phyloP scores from a whole-genome alignment of 2,329 filamentous ascomycete genomes.

The Alternaria tenuissima region DNA sequence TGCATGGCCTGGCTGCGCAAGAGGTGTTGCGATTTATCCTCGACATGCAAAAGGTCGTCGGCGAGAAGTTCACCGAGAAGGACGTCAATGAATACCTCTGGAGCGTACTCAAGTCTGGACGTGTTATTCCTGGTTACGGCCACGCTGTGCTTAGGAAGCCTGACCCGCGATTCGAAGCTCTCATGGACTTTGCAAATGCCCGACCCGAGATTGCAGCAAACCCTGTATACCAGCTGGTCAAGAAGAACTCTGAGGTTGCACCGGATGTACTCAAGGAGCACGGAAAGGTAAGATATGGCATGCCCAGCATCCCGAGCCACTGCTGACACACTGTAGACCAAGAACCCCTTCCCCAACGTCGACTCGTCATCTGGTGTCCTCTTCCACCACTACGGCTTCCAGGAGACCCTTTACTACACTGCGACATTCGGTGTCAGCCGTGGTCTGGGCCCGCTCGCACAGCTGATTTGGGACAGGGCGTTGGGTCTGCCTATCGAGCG shows the following conservation, averaged over 20 bases:
- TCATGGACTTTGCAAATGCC: constrained; percentile 92
- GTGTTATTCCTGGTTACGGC: constrained; percentile 93
- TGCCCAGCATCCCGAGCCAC: not conserved
- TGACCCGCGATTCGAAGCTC: constrained; percentile 92
- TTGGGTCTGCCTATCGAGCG: constrained; percentile 95
- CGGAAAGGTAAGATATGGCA: constrained; percentile 70
- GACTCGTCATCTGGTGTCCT: constrained; percentile 92
- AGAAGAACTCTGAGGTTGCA: constrained; percentile 90
- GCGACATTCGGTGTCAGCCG: constrained; percentile 74
- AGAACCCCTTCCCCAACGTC: constrained; percentile 97
- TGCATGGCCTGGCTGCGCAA: constrained; percentile 92
- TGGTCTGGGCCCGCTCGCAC: constrained; percentile 84
- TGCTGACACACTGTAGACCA: constrained; percentile 64
- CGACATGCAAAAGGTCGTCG: constrained; percentile 92
- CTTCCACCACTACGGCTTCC: constrained; percentile 98
- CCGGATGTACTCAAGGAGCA: constrained; percentile 91
- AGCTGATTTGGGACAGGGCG: constrained; percentile 95
- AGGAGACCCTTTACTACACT: constrained; percentile 94
- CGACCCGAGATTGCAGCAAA: constrained; percentile 85
- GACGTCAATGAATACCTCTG: constrained; percentile 92
- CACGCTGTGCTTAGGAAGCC: constrained; percentile 97
- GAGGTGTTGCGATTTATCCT: constrained; percentile 97
- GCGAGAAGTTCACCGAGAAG: constrained; percentile 76
- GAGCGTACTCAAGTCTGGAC: constrained; percentile 90
- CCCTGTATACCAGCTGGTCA: constrained; percentile 92